phyloP scores from a whole-genome alignment of 768 basidiomycete genomes.

The Kwoniella bestiolae region DNA sequence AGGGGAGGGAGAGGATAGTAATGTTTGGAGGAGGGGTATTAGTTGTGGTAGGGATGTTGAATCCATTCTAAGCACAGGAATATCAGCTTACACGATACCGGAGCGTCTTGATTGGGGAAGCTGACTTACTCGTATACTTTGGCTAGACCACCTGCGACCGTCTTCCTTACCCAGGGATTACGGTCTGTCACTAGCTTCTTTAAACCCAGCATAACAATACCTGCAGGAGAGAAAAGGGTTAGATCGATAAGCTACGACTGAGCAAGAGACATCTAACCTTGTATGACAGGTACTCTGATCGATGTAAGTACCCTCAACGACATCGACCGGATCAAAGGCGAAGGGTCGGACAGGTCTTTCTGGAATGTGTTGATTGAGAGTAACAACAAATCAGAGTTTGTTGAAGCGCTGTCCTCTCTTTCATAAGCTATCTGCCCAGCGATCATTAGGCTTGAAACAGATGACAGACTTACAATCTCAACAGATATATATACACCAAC shows the following conservation, averaged over 20 bases:
- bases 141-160: constrained; percentile 84
- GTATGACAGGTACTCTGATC: constrained; percentile 87
- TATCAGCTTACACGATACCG: neutral
- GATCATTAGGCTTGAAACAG: neutral
- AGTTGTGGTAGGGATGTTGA: constrained; percentile 70
- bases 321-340: constrained; percentile 94
- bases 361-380: constrained; percentile 99
- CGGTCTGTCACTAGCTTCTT: constrained; percentile 89
- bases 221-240: constrained; percentile 18
- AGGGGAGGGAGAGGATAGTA: constrained; percentile 73
- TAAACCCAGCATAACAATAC: constrained; percentile 68
- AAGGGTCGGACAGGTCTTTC: constrained; percentile 88
- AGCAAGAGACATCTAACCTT: constrained; percentile 34
- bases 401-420: constrained; percentile 64
- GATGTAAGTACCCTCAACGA: constrained; percentile 89
- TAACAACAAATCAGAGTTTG: constrained; percentile 90
- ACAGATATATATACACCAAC: constrained; percentile 92
- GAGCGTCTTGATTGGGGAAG: constrained; percentile 7
- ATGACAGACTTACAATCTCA: constrained; percentile 67
- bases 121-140: constrained; percentile 74
- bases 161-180: constrained; percentile 93
- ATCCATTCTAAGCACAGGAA: constrained; percentile 67
- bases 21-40: constrained; percentile 56
- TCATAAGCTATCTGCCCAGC: neutral
- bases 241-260: neutral